A percentile compares a stretch with the other conserved stretches of the same genome.
Conservation (phyloP, 768 basidiomycete genomes). For the Pulveroboletus ravenelii region DNA sequence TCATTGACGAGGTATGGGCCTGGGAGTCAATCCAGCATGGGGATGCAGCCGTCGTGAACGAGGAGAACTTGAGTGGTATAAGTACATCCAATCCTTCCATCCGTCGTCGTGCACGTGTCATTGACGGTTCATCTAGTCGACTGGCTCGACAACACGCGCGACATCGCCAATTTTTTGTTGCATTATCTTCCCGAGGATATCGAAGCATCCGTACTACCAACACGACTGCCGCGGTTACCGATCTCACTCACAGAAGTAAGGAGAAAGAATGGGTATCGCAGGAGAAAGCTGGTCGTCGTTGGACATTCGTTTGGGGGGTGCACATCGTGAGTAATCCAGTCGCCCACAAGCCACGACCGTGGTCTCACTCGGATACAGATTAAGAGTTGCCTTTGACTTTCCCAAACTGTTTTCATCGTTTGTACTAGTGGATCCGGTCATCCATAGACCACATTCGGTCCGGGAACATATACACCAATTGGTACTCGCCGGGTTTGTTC, state of each 20-base stretch:
- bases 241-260: slow-evolving; percentile 40
- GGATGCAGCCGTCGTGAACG: slow-evolving; percentile 75
- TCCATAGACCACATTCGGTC: slow-evolving; percentile 27
- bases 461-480: not conserved
- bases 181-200: slow-evolving; percentile 54
- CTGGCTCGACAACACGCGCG: slow-evolving; percentile 74
- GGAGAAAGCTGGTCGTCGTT: slow-evolving; percentile 57
- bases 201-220: slow-evolving; percentile 40
- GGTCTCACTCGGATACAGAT: slow-evolving; percentile 31
- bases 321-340: slow-evolving; percentile 49
- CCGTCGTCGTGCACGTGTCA: too few species aligned
- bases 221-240: slow-evolving; percentile 49
- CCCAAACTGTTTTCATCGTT: slow-evolving; percentile 69
- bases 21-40: slow-evolving; percentile 86
- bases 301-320: slow-evolving; percentile 88
- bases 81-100: slow-evolving; percentile 41
- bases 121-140: slow-evolving; percentile 44
- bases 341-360: not conserved
- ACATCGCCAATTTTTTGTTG: slow-evolving; percentile 71
- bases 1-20: slow-evolving; percentile 72
- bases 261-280: slow-evolving; percentile 41
- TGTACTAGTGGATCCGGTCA: slow-evolving; percentile 77
- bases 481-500: slow-evolving; percentile 44
- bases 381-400: slow-evolving; percentile 58
- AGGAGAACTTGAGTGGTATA: slow-evolving; percentile 45